These are phyloP conservation scores for Thalassiosira delicatula DNA, from an alignment of 352 stramenopile species.

Conservation along the genomic window DNA sequence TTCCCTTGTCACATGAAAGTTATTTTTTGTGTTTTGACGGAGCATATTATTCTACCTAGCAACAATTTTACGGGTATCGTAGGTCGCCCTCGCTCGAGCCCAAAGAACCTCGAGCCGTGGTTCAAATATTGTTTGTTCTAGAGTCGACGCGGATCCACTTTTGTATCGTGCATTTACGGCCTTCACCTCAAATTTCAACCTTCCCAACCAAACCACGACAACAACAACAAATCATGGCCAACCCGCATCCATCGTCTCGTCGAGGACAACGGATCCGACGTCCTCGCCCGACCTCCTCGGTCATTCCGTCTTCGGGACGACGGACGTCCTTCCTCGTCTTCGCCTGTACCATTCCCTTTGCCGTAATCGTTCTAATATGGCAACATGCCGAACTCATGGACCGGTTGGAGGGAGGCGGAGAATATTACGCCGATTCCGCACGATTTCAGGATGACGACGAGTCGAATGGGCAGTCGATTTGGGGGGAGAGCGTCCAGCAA, in stretches of 20 bases:
- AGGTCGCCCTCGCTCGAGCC: too few species aligned
- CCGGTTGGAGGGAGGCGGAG: conserved; percentile 15
- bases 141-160: too few species aligned
- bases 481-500: conserved; percentile 8
- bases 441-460: background rate
- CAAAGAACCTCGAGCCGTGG: too few species aligned
- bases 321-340: conserved; percentile 20
- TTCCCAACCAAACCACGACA: too few species aligned
- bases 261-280: background rate
- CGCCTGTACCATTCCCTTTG: conserved; percentile 13
- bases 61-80: too few species aligned
- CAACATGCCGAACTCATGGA: conserved; percentile 23
- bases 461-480: background rate
- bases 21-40: too few species aligned
- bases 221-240: too few species aligned
- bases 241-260: background rate
- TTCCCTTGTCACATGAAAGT: too few species aligned
- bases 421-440: background rate
- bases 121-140: too few species aligned
- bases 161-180: too few species aligned
- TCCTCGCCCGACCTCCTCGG: background rate
- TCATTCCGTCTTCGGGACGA: conserved; percentile 7
- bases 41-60: too few species aligned
- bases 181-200: too few species aligned
- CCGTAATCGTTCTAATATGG: conserved; percentile 11